A percentile compares a stretch with the other conserved stretches of the same genome.
These are phyloP conservation scores for Penicillium expansum DNA, from an alignment of 2,329 filamentous ascomycete genomes.

Conservation along the genomic window DNA sequence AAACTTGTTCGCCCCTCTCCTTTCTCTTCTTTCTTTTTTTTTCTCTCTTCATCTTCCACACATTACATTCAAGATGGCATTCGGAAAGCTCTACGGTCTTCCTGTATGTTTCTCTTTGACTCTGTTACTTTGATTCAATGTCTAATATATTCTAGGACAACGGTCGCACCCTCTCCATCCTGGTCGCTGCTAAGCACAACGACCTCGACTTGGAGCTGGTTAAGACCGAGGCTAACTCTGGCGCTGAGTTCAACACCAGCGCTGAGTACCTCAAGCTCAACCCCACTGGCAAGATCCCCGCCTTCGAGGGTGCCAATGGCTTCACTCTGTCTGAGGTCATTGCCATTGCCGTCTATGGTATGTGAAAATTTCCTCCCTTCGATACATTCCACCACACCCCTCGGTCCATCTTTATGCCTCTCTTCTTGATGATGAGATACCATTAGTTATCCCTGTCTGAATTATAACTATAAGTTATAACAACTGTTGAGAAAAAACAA, in stretches of 20 bases:
- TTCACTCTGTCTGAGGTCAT: constrained; percentile 86
- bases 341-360: constrained; percentile 97
- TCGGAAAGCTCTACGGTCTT: constrained; percentile 95
- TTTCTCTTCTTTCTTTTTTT: constrained; percentile 10
- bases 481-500: constrained; percentile 69
- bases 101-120: constrained; percentile 56
- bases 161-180: constrained; percentile 82
- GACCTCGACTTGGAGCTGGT: constrained; percentile 86
- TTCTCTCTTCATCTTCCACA: constrained; percentile 8
- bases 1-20: constrained; percentile 25
- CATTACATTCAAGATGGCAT: constrained; percentile 68
- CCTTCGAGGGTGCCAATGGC: constrained; percentile 89
- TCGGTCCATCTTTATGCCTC: constrained; percentile 4
- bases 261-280: constrained; percentile 81
- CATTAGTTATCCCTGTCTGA: constrained; percentile 99
- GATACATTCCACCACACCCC: constrained; percentile 3
- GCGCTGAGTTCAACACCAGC: constrained; percentile 62
- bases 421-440: constrained; percentile 67
- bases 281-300: constrained; percentile 85
- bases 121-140: not conserved
- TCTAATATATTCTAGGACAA: constrained; percentile 62
- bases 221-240: constrained; percentile 51
- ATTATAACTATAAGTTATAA: constrained; percentile 67
- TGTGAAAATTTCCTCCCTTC: constrained; percentile 45
- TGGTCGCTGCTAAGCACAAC: constrained; percentile 96